Evolutionary conservation across 495 filamentous ascomycete genomes (phyloP), one percentile per base, ranked within the genome.

Genomic region (Niebla homalea): DNA sequence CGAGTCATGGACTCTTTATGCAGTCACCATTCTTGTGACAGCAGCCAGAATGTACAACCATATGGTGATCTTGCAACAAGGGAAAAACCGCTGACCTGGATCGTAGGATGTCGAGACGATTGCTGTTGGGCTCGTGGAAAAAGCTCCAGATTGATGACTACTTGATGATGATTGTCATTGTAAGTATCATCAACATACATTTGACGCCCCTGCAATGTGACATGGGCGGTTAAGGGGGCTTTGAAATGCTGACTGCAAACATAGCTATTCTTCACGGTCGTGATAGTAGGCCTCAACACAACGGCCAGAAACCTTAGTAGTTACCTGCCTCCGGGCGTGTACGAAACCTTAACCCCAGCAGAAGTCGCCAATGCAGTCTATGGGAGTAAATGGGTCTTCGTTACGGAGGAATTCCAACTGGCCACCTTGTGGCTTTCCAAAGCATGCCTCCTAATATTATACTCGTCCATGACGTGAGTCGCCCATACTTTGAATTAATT

Each of bases 381-480:
- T 23, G 78, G 78, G 8, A 75, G 70, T 53, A 81, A 83, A 53
- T 65, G 75, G 35, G 71, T 76, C 4, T 60, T 80, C 16, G 64
- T 71, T 2, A 63, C 68, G 5, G 72, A 76, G 50, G 62, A 71
- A 58, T 70, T 67, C 53, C 61, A 60, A 56, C 22, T 64, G 32
- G 16, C 50, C 20, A 67, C 68, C 12, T 68, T 75, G 15, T 81
- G 77, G 77, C 57, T 68, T 0, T 68, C 70, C 45, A 80, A 80
- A 58, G 62, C 68, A 2, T 76, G 72, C 57, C 52, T 80, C 25
- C 57, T 79, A 11, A 57, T 77, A 36, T 60, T 79, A 52, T 80
- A 78, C 47, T 61, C 67, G 39, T 70, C 70, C 37, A 62, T 80
- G 48, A 77, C 74, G 68, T 75, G 43, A 57, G 56, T 65, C 52